Evolutionary conservation across 2,329 filamentous ascomycete genomes (phyloP).

Genomic region (Ophiostoma montium): DNA sequence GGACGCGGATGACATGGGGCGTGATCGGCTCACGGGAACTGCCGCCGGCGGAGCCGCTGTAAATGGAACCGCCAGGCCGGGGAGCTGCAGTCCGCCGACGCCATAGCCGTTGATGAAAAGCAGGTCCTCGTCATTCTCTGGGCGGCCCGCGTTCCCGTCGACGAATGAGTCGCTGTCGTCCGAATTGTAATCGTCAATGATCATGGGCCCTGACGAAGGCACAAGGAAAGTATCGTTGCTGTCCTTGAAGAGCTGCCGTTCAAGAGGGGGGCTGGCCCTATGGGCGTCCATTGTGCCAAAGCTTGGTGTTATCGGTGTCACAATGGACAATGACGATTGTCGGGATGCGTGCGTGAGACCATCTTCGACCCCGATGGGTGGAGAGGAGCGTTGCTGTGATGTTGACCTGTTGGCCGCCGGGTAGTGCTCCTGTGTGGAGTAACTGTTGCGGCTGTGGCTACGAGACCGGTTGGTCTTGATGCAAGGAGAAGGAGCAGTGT

Average conservation of each 20-base stretch:
- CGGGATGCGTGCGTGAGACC: conserved; percentile 7
- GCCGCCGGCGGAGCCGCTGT: conserved; percentile 4
- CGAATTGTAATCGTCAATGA: conserved; percentile 26
- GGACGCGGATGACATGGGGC: background rate
- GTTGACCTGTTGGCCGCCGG: background rate
- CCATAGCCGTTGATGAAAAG: conserved; percentile 25
- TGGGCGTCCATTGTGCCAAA: conserved; percentile 1
- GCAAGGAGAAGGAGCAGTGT: conserved; percentile 15
- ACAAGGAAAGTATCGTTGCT: background rate
- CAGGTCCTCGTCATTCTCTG: conserved; percentile 23
- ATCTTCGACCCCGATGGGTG: background rate
- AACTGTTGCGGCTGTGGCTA: conserved; percentile 3
- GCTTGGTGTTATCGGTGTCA: conserved; percentile 10
- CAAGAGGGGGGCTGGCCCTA: too few species aligned
- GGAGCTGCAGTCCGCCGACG: conserved; percentile 20
- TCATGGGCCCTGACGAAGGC: conserved; percentile 16
- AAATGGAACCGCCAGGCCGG: conserved; percentile 19
- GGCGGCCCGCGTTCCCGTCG: conserved; percentile 11
- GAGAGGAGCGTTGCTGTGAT: background rate
- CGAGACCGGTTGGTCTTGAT: conserved; percentile 8
- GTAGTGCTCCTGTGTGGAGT: background rate
- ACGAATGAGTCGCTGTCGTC: conserved; percentile 24
- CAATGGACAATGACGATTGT: conserved; percentile 11
- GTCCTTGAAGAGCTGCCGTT: background rate
- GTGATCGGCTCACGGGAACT: background rate